These are phyloP conservation scores for Tolypocladium capitatum DNA, from an alignment of 2,329 filamentous ascomycete species.

Conservation along the genomic window DNA sequence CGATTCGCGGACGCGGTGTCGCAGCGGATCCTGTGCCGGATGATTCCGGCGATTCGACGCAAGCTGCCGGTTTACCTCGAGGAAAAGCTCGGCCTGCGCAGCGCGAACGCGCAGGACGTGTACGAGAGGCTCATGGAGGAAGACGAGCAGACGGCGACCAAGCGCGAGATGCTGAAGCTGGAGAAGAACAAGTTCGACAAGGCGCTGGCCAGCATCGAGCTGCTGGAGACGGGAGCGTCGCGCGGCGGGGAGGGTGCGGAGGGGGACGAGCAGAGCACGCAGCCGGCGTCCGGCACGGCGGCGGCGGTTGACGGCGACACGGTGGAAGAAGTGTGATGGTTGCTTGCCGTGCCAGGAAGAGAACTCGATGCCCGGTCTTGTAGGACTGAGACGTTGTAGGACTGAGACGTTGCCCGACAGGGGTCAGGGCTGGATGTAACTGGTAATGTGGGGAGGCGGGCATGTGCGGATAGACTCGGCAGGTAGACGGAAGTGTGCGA, in stretches of 20 bases:
- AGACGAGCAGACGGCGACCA: constrained; percentile 27
- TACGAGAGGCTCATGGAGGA: constrained; percentile 36
- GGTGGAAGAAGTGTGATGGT: background rate
- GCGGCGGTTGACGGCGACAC: constrained; percentile 8
- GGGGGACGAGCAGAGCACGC: constrained; percentile 2
- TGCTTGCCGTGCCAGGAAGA: too few species aligned
- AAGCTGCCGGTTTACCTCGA: constrained; percentile 30
- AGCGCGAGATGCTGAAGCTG: constrained; percentile 26
- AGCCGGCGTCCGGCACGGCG: constrained; percentile 2
- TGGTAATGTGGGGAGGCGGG: too few species aligned
- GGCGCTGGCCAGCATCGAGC: constrained; percentile 31
- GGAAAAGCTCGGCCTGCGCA: constrained; percentile 26
- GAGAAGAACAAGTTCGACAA: constrained; percentile 33
- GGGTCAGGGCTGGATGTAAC: too few species aligned
- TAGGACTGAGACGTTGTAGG: too few species aligned
- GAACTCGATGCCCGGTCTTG: too few species aligned
- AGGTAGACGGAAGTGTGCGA: too few species aligned
- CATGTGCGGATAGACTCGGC: too few species aligned
- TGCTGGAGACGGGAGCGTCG: constrained; percentile 23
- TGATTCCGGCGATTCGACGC: constrained; percentile 30
- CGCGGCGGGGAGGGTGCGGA: constrained; percentile 2
- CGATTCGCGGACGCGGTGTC: constrained; percentile 48
- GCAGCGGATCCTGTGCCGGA: constrained; percentile 33
- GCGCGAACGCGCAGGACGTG: constrained; percentile 12
- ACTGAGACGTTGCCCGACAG: too few species aligned